A percentile compares a stretch with the other conserved stretches of the same genome.
phyloP scores from a whole-genome alignment of 768 basidiomycete species.

The Lactarius quietus region DNA sequence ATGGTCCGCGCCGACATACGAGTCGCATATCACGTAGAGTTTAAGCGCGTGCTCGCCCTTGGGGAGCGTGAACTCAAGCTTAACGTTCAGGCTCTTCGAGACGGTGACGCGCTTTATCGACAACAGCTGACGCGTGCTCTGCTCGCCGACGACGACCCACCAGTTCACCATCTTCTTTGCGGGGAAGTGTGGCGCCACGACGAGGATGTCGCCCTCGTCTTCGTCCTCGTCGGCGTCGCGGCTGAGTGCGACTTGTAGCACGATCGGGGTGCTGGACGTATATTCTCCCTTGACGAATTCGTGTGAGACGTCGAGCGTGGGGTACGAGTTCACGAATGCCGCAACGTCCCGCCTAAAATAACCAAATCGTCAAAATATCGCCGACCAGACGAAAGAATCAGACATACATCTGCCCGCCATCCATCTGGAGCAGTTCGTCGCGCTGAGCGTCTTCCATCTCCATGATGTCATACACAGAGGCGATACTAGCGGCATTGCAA shows the following conservation, averaged over 20 bases:
- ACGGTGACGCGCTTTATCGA: conserved; percentile 88
- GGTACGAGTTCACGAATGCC: conserved; percentile 93
- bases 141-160: conserved; percentile 96
- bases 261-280: conserved; percentile 80
- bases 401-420: conserved; percentile 77
- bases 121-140: conserved; percentile 74
- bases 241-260: conserved; percentile 72
- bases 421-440: conserved; percentile 79
- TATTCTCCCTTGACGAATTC: conserved; percentile 86
- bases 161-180: conserved; percentile 88
- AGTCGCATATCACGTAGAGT: conserved; percentile 90
- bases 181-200: conserved; percentile 94
- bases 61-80: conserved; percentile 85
- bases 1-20: conserved; percentile 89
- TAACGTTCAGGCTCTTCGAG: conserved; percentile 64
- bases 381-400: neutral
- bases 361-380: conserved; percentile 23
- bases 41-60: conserved; percentile 81
- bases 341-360: conserved; percentile 85
- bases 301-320: conserved; percentile 88
- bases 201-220: conserved; percentile 67
- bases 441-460: conserved; percentile 95
- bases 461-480: conserved; percentile 96
- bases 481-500: conserved; percentile 77
- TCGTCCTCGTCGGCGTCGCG: conserved; percentile 65